Evolutionary conservation across 2,329 filamentous ascomycete genomes (phyloP), one percentile per base, ranked within the genome.

Genomic region (Lojkania enalia): DNA sequence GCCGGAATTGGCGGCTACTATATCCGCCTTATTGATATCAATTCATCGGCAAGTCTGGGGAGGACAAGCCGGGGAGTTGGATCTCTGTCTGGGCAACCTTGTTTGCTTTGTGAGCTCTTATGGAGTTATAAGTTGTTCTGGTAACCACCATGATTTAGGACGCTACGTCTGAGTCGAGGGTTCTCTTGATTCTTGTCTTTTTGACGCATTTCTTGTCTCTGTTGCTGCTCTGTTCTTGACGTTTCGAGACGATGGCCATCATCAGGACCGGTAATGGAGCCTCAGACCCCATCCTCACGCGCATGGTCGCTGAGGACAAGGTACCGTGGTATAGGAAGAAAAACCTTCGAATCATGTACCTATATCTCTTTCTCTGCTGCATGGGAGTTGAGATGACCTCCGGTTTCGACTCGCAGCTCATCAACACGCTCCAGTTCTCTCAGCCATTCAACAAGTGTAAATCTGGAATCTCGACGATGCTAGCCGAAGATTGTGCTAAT

Each of bases 251-350:
- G 47, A 65, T 66, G 62, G 60, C 45, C 35, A 46, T 64, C 49
- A 23, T 60, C 48, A 59, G 60, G 19, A 43, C 43, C 43, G 44
- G 50, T 36, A 49, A 58, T 52, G 60, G 57, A 27, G 57, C 55
- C 12, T 58, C 69, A 30, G 72, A 75, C 46, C 71, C 72, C 18
- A 61, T 74, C 46, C 60, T 76, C 55, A 72, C 71, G 35, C 67
- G 68, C 49, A 67, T 76, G 58, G 70, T 73, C 20, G 68, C 53
- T 47, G 57, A 60, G 46, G 73, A 75, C 49, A 70, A 63, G 49
- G 63, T 72, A 12, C 61, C 60, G 54, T 75, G 73, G 72, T 75
- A 71, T 53, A 69, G 23, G 63, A 73, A 73, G 45, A 53, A 45
- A 14, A 70, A 74, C 47, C 54, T 72, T 12, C 58, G 70, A 36